Percentiles rank a stretch among this genome's conserved stretches.
Conservation (phyloP, 352 stramenopile genomes). For the Peronospora tabacina region DNA sequence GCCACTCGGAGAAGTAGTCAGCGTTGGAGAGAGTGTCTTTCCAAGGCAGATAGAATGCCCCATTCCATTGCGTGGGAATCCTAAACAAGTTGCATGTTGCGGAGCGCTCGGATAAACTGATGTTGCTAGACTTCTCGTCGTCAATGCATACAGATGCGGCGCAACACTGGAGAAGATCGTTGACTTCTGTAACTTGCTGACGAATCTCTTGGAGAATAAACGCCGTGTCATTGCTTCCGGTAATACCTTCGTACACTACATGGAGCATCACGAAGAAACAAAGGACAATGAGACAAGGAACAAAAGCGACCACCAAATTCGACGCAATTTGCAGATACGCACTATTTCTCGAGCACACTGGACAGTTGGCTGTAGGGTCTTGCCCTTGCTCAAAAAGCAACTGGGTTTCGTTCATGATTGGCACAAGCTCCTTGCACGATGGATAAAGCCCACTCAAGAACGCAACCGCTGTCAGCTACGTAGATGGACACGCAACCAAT, state of each 20-base stretch:
- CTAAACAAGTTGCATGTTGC: slow-evolving; percentile 50
- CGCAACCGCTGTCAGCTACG: slow-evolving; percentile 50
- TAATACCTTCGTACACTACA: slow-evolving; percentile 66
- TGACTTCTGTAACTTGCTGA: slow-evolving; percentile 46
- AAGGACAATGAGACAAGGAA: not conserved
- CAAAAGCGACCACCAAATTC: not conserved
- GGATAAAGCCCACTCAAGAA: slow-evolving; percentile 53
- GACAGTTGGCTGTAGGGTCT: slow-evolving; percentile 55
- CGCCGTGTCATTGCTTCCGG: slow-evolving; percentile 45
- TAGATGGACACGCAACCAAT: not conserved
- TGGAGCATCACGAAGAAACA: not conserved
- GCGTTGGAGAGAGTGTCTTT: slow-evolving; percentile 58
- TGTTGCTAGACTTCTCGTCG: slow-evolving; percentile 1
- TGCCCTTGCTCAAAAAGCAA: slow-evolving; percentile 72
- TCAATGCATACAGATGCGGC: slow-evolving; percentile 35
- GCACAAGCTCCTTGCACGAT: slow-evolving; percentile 43
- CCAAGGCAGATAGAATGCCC: slow-evolving; percentile 70
- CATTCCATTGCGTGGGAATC: slow-evolving; percentile 55
- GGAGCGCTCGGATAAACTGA: not conserved
- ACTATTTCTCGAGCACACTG: slow-evolving; percentile 58
- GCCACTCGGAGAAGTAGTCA: slow-evolving; percentile 73
- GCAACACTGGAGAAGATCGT: slow-evolving; percentile 61
- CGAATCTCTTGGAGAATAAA: slow-evolving; percentile 53
- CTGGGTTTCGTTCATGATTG: slow-evolving; percentile 46
- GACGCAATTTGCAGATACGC: slow-evolving; percentile 6